Conservation (phyloP, 1,284 basidiomycete genomes). For the Taiwanofungus camphoratus region DNA sequence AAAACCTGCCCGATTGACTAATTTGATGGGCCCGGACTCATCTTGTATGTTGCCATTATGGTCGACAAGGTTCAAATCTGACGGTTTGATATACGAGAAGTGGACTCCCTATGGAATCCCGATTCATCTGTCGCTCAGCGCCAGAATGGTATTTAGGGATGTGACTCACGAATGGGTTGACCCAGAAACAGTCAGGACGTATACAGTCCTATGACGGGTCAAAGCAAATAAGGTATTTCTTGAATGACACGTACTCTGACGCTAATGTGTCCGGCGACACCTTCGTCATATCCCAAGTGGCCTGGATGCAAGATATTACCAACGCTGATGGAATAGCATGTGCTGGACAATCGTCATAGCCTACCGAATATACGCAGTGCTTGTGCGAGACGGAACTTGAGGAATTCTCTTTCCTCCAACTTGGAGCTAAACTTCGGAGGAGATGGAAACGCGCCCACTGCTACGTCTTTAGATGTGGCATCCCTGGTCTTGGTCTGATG, state of each 20-base stretch:
- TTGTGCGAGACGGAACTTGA: constrained; percentile 50
- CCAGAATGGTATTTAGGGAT: neutral
- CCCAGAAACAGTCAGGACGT: constrained; percentile 49
- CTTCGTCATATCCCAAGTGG: constrained; percentile 53
- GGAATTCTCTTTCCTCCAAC: constrained; percentile 39
- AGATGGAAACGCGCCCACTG: no score
- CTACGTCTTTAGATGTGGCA: no score
- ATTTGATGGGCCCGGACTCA: constrained; percentile 34
- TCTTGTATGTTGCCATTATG: constrained; percentile 43
- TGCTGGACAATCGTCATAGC: constrained; percentile 2
- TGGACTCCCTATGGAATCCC: constrained; percentile 29
- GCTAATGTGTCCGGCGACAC: constrained; percentile 60
- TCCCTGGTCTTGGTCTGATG: no score
- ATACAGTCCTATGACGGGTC: constrained; percentile 36
- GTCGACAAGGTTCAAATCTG: constrained; percentile 43
- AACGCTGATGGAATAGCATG: neutral
- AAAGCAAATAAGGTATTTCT: neutral
- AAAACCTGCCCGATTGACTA: constrained; percentile 44
- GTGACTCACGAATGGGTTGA: constrained; percentile 39
- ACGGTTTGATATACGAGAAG: constrained; percentile 41
- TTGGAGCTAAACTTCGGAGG: constrained; percentile 33
- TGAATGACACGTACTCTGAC: constrained; percentile 34
- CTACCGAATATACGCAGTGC: constrained; percentile 45
- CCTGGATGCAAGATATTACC: constrained; percentile 29
- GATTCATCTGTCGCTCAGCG: neutral